phyloP scores from a whole-genome alignment of 1,139 yeast genomes.

The Pichia inconspicua region DNA sequence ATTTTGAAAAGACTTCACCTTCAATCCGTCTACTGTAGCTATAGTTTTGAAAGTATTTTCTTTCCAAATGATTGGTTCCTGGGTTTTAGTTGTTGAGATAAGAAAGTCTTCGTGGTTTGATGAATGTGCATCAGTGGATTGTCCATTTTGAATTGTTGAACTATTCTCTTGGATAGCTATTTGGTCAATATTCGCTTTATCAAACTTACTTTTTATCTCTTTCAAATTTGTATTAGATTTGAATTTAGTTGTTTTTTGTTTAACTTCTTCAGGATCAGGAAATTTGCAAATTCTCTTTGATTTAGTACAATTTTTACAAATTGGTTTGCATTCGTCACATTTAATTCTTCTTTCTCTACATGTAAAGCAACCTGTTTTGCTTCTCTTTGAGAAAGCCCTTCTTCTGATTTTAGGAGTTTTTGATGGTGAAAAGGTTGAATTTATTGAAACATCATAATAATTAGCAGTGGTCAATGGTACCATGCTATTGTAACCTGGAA shows the following conservation, averaged over 20 bases:
- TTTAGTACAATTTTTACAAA: conserved; percentile 66
- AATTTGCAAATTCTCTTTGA: conserved; percentile 50
- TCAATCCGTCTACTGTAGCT: no score
- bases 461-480: neutral
- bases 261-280: neutral
- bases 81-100: no score
- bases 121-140: no score
- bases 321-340: conserved; percentile 71
- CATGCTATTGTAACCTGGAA: neutral
- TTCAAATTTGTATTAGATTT: neutral
- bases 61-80: no score
- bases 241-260: neutral
- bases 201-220: no score
- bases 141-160: no score
- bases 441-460: neutral
- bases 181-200: no score
- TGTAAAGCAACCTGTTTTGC: conserved; percentile 70
- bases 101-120: no score
- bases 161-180: neutral
- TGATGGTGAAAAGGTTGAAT: neutral
- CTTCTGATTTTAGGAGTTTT: conserved; percentile 10
- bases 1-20: neutral
- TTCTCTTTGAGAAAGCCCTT: conserved; percentile 35
- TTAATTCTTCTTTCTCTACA: conserved; percentile 65
- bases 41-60: no score